A percentile compares a stretch with the other conserved stretches of the same genome.
These are phyloP conservation scores for Ogataea nonfermentans DNA, from an alignment of 805 yeast genomes.

Conservation along the genomic window DNA sequence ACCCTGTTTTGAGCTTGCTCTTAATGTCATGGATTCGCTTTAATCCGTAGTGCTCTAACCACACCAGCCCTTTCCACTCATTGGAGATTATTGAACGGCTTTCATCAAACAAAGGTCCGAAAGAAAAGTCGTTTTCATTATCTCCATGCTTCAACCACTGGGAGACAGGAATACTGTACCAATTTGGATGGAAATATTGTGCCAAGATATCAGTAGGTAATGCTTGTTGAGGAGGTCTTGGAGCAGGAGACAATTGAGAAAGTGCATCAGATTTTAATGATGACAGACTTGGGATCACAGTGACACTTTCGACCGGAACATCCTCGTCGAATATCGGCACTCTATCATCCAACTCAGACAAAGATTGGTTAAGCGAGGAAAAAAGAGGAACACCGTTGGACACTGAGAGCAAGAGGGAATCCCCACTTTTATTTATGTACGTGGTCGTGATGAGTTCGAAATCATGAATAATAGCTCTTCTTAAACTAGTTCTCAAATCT, in stretches of 20 bases:
- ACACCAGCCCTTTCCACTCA: conserved; percentile 47
- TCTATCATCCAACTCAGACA: conserved; percentile 74
- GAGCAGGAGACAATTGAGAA: conserved; percentile 43
- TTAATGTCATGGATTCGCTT: conserved; percentile 32
- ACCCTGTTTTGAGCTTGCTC: conserved; percentile 14
- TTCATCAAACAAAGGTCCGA: conserved; percentile 69
- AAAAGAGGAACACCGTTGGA: conserved; percentile 74
- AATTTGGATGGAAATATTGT: conserved; percentile 57
- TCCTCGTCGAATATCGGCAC: conserved; percentile 60
- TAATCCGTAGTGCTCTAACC: conserved; percentile 55
- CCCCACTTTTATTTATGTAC: conserved; percentile 54
- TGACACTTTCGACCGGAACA: conserved; percentile 57
- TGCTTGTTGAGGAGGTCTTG: conserved; percentile 15
- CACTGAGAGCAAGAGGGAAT: conserved; percentile 59
- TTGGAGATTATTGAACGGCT: conserved; percentile 52
- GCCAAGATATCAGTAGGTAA: conserved; percentile 44
- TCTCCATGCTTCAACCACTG: conserved; percentile 55
- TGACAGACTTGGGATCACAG: conserved; percentile 56
- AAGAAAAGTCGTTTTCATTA: conserved; percentile 43
- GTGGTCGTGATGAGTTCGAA: conserved; percentile 57
- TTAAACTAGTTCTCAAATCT: conserved; percentile 28
- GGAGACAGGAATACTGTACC: conserved; percentile 63
- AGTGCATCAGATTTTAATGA: conserved; percentile 39
- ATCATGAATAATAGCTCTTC: conserved; percentile 50
- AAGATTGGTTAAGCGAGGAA: conserved; percentile 60